Percentiles rank a stretch among this genome's conserved stretches.
These are phyloP conservation scores for Mycena maculata DNA, from an alignment of 768 basidiomycete genomes.

Conservation along the genomic window DNA sequence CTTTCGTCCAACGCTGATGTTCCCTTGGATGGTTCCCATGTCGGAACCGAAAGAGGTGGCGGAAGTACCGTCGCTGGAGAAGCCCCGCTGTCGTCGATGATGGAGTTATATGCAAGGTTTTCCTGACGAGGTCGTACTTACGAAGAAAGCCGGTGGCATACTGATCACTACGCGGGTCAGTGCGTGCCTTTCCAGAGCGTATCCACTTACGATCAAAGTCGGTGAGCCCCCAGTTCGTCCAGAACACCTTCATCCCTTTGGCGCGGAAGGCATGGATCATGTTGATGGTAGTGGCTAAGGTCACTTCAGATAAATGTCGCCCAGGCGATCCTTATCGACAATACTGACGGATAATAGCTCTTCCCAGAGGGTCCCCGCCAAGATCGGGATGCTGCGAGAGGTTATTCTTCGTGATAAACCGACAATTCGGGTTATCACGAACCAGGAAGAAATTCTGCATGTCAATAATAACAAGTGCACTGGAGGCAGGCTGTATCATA, in stretches of 20 bases:
- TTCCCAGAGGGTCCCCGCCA: conserved; percentile 44
- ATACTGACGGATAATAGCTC: conserved; percentile 45
- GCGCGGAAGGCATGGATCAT: conserved; percentile 46
- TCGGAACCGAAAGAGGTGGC: conserved; percentile 46
- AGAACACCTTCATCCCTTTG: conserved; percentile 45
- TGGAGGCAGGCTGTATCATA: conserved; percentile 43
- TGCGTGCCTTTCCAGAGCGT: background rate
- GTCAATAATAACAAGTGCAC: conserved; percentile 50
- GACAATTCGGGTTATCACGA: background rate
- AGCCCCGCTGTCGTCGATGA: conserved; percentile 32
- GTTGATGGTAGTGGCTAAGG: conserved; percentile 43
- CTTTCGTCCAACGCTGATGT: conserved; percentile 43
- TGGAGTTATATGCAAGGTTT: background rate
- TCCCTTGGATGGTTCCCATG: conserved; percentile 47
- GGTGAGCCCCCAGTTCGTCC: conserved; percentile 49
- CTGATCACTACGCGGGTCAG: conserved; percentile 38
- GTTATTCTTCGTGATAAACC: background rate
- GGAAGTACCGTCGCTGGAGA: conserved; percentile 45
- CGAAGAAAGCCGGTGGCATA: conserved; percentile 47
- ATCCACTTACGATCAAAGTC: conserved; percentile 45
- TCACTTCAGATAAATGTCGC: background rate
- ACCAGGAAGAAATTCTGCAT: conserved; percentile 49
- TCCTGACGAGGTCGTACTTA: background rate
- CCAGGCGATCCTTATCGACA: background rate
- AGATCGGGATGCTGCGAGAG: conserved; percentile 39